Evolutionary conservation across 1,284 basidiomycete species (phyloP).

Genomic region (Inonotus hispidus): DNA sequence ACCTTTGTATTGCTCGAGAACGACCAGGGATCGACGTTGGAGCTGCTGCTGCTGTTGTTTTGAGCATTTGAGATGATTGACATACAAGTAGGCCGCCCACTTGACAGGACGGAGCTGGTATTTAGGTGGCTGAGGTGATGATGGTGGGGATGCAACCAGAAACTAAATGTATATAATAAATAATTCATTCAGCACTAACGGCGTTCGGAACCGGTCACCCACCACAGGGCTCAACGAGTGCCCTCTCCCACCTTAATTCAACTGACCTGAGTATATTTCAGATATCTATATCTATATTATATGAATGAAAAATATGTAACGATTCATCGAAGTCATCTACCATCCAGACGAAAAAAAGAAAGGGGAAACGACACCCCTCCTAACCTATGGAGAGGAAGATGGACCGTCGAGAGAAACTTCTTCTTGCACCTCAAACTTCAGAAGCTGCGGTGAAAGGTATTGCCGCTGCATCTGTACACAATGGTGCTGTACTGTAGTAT

Average conservation of each 20-base stretch:
- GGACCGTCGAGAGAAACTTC: background rate
- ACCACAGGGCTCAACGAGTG: background rate
- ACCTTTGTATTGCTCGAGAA: background rate
- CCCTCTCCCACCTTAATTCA: background rate
- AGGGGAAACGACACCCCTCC: conserved; percentile 15
- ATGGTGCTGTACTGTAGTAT: conserved; percentile 3
- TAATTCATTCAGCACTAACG: background rate
- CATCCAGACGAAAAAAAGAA: background rate
- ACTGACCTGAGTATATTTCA: background rate
- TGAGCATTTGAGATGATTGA: background rate
- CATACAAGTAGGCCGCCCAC: background rate
- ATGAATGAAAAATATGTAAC: background rate
- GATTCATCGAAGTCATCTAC: conserved; percentile 9
- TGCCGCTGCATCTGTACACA: conserved; percentile 20
- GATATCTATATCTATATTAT: background rate
- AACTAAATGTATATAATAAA: background rate
- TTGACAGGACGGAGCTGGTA: background rate
- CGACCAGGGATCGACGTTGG: background rate
- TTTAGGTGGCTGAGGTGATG: background rate
- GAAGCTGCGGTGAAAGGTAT: conserved; percentile 15
- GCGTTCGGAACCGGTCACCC: too few species aligned
- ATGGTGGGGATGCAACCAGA: background rate
- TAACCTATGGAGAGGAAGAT: conserved; percentile 15
- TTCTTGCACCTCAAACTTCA: conserved; percentile 19
- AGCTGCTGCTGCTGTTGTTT: background rate